Evolutionary conservation across 352 stramenopile genomes (phyloP), one percentile per base, ranked within the genome.

Genomic region (Aphanomyces astaci): DNA sequence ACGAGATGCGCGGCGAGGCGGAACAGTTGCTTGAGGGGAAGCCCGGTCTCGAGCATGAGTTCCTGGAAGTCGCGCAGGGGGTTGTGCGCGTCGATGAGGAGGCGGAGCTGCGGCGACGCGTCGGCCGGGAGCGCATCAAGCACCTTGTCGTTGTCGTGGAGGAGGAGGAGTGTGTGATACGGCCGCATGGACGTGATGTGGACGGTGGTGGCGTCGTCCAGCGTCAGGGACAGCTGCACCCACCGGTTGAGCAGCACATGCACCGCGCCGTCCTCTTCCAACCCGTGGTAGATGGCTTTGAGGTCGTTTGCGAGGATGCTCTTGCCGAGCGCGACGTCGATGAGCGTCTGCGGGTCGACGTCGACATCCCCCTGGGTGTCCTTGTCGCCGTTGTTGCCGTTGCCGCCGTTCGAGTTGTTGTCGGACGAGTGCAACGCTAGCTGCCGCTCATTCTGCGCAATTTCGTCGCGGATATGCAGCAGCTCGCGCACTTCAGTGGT

Each of bases 51-150:
- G 4, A 92, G 72, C 7, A 84, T 75, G 33, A 95, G 74, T 53
- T 95, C 86, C 66, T 92, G 84, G 64, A 95, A 95, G 64, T 80
- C 91, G 66, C 89, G 89, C 17, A 95, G 78, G 31, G 86, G 85
- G 57, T 91, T 95, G 48, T 85, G 81, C 15, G 73, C 81, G 27
- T 87, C 72, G 30, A 95, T 84, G 25, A 95, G 70, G 31, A 82
- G 71, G 27, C 76, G 74, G 1, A 95, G 71, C 70, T 95, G 87
- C 24, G 86, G 78, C n/a, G 87, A 88, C 60, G 89, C 76, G 60
- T 94, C 87, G n/a, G 74, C 63, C 7, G 87, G 87, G 22, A 95
- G 52, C 32, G 85, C 76, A 15, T 76, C 75, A 0, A 93, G 30
- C 57, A 93, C 85, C 46, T 74, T 71, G 19, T 83, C 76, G 25